Conservation (phyloP, 345 rosid genomes). For the Euclidium syriacum region DNA sequence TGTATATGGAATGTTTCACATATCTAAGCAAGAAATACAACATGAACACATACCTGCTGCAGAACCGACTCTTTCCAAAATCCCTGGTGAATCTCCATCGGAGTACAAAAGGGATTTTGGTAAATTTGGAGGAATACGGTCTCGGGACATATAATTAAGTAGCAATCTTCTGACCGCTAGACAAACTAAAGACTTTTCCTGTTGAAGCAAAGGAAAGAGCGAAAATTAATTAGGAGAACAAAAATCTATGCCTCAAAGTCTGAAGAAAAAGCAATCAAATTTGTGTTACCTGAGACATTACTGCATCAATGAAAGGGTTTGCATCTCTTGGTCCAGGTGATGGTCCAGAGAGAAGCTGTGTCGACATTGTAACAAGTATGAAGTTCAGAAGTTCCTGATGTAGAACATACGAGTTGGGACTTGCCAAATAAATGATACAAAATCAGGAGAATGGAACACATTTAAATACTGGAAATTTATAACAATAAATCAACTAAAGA, state of each 20-base stretch:
- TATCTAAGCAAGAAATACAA: neutral
- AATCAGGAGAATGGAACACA: slow-evolving; percentile 29
- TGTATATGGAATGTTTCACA: neutral
- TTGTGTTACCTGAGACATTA: slow-evolving; percentile 72
- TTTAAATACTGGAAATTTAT: neutral
- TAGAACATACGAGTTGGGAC: slow-evolving; percentile 61
- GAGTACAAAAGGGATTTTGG: slow-evolving; percentile 49
- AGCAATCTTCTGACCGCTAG: slow-evolving; percentile 62
- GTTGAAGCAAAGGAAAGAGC: slow-evolving; percentile 1
- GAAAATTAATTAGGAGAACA: slow-evolving; percentile 3
- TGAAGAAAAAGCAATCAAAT: neutral
- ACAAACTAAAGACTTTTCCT: slow-evolving; percentile 72
- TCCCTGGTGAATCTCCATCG: slow-evolving; percentile 60
- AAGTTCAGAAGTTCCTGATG: slow-evolving; percentile 95
- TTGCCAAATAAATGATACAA: slow-evolving; percentile 42
- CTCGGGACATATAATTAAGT: slow-evolving; percentile 61
- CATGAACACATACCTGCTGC: slow-evolving; percentile 66
- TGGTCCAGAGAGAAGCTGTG: slow-evolving; percentile 82
- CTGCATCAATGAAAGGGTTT: slow-evolving; percentile 87
- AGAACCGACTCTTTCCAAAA: slow-evolving; percentile 82
- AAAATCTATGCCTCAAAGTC: neutral
- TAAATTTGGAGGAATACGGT: slow-evolving; percentile 39
- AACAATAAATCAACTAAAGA: neutral
- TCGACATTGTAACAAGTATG: slow-evolving; percentile 80
- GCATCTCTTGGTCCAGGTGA: slow-evolving; percentile 66